Base-by-base conservation (phyloP, 208 protist genomes). In the Wallacemonas sp. region DNA sequence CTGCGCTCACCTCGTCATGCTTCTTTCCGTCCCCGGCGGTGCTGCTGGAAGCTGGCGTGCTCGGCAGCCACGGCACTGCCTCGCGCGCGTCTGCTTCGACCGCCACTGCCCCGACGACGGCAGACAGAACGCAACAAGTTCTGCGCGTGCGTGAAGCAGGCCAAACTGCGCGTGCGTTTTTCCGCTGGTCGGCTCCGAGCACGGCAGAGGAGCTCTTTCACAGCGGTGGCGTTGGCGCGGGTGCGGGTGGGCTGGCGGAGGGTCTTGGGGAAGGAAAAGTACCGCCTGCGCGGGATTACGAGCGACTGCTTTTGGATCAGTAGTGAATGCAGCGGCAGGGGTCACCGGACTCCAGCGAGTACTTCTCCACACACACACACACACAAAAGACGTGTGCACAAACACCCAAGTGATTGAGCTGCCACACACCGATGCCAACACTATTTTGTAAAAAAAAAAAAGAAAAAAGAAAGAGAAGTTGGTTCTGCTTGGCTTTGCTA, bases 261-360 rank as follows among this genome's bases (percentile, higher is more conserved):
- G 31, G 24, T 0, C 11, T 55, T 8, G 8, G 24, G 5, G 21
- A 19, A 5, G 74, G 54, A 15, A 90, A 90, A 41, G 79, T 87
- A 0, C 86, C 86, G n/a, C 81, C 83, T 6, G 86, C 86, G 30
- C 39, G 61, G 4, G 86, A 93, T 69, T 93, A 87, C 42, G 83
- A 89, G 55, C 80, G 84, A 17, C 66, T 90, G 17, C 66, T 93
- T 47, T 53, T 88, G 22, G 68, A 79, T 47, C 46, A 62, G 6
- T 62, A 15, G 34, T 41, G 54, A n/a, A n/a, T n/a, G n/a, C n/a
- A n/a, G n/a, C n/a, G n/a, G n/a, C n/a, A n/a, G n/a, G n/a, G n/a
- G n/a, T n/a, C n/a, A n/a, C n/a, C n/a, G n/a, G n/a, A n/a, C n/a
- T n/a, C n/a, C n/a, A n/a, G n/a, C n/a, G n/a, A n/a, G n/a, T n/a